Conservation (phyloP, 306 rosid species). For the Acmispon strigosus region DNA sequence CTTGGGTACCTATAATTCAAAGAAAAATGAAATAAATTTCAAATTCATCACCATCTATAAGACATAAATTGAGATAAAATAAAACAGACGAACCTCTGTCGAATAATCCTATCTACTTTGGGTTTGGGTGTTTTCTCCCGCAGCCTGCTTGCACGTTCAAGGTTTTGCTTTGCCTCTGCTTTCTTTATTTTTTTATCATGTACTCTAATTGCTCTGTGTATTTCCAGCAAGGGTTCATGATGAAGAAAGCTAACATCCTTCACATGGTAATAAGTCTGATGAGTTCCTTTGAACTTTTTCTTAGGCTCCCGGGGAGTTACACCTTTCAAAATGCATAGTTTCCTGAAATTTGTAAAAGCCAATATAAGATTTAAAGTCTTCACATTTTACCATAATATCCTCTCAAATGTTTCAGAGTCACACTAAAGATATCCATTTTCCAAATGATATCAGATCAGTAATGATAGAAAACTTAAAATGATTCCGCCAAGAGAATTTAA, state of each 20-base stretch:
- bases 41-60: not conserved
- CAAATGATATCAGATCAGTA: not conserved
- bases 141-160: constrained; percentile 57
- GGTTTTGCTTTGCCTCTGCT: constrained; percentile 78
- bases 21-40: not conserved
- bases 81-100: constrained; percentile 56
- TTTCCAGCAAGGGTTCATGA: constrained; percentile 79
- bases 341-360: constrained; percentile 40
- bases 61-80: not conserved
- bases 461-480: not conserved
- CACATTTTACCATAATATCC: not conserved
- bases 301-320: constrained; percentile 88
- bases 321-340: constrained; percentile 85
- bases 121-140: constrained; percentile 48
- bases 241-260: constrained; percentile 87
- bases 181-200: constrained; percentile 77
- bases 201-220: constrained; percentile 56
- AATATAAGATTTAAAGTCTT: not conserved
- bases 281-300: constrained; percentile 91
- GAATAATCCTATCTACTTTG: constrained; percentile 57
- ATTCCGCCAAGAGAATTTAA: not conserved
- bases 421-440: not conserved
- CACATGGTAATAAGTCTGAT: constrained; percentile 84
- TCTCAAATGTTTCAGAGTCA: not conserved
- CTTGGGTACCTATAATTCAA: constrained; percentile 65